A percentile compares a stretch with the other conserved stretches of the same genome.
phyloP scores from a whole-genome alignment of 257 asterid genomes.

The Fraxinus excelsior region DNA sequence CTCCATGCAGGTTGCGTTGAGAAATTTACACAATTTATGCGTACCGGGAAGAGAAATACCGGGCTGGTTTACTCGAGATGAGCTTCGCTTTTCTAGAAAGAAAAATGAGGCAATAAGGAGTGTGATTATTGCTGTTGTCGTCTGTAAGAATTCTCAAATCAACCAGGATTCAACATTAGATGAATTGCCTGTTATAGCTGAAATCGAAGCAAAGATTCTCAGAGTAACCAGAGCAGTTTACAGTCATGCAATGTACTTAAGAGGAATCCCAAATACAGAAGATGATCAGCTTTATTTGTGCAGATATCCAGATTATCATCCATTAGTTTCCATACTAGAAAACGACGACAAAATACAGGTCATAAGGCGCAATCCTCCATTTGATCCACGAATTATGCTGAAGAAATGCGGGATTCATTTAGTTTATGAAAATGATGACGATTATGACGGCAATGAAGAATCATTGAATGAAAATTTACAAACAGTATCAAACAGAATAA shows the following conservation, averaged over 20 bases:
- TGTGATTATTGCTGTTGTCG: constrained; percentile 31
- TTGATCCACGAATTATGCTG: constrained; percentile 27
- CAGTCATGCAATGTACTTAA: constrained; percentile 5
- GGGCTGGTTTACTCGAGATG: no score
- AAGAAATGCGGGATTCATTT: constrained; percentile 32
- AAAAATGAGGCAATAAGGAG: constrained; percentile 24
- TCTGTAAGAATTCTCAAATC: constrained; percentile 29
- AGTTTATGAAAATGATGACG: constrained; percentile 37
- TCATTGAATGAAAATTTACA: constrained; percentile 22
- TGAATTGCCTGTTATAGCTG: constrained; percentile 26
- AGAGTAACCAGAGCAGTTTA: constrained; percentile 16
- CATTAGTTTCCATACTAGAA: constrained; percentile 26
- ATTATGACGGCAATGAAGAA: constrained; percentile 34
- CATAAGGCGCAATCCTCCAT: constrained; percentile 9
- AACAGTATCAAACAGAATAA: constrained; percentile 29
- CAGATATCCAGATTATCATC: no score
- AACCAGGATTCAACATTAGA: constrained; percentile 19
- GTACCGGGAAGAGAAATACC: no score
- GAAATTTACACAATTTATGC: no score
- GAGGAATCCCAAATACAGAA: constrained; percentile 29
- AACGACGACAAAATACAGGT: constrained; percentile 34
- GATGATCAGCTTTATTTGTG: constrained; percentile 42
- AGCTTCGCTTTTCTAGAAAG: constrained; percentile 20
- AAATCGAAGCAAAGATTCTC: constrained; percentile 29
- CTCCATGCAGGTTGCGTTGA: no score